Percentiles rank a stretch among this genome's conserved stretches.
phyloP scores from a whole-genome alignment of 2,329 filamentous ascomycete genomes.

The Talaromyces albobiverticillius region DNA sequence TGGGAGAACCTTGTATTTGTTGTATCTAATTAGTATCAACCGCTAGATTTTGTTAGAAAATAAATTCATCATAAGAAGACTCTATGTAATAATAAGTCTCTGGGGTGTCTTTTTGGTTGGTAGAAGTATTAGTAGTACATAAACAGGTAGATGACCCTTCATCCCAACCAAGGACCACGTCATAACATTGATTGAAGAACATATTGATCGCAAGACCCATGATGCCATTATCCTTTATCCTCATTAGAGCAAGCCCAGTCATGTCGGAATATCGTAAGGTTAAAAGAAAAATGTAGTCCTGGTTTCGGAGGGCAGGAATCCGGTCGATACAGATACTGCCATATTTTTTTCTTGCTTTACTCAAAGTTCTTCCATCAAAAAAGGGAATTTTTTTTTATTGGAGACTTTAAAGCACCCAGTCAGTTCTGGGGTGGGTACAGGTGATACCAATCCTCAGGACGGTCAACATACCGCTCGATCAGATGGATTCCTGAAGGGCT shows the following conservation, averaged over 20 bases:
- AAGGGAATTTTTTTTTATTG: background rate
- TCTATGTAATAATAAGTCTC: background rate
- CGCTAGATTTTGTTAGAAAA: too few species aligned
- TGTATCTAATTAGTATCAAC: too few species aligned
- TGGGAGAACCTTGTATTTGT: too few species aligned
- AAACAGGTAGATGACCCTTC: background rate
- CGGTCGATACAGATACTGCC: background rate
- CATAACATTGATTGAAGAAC: background rate
- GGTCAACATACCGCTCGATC: slow-evolving; percentile 74
- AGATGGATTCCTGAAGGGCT: slow-evolving; percentile 93
- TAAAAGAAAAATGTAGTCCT: background rate
- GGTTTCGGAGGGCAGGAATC: background rate
- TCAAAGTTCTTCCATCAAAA: background rate
- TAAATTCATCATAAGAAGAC: too few species aligned
- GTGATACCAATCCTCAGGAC: slow-evolving; percentile 17
- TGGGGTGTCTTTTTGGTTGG: background rate
- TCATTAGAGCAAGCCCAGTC: background rate
- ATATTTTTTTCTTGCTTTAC: background rate
- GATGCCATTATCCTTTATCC: background rate
- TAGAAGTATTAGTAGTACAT: background rate
- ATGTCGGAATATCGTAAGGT: background rate
- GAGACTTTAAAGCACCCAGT: slow-evolving; percentile 5
- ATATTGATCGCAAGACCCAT: background rate
- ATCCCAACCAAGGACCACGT: background rate
- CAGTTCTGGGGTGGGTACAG: slow-evolving; percentile 14